Base-by-base conservation (phyloP, 139 green algal species). In the Closterium sp. region DNA sequence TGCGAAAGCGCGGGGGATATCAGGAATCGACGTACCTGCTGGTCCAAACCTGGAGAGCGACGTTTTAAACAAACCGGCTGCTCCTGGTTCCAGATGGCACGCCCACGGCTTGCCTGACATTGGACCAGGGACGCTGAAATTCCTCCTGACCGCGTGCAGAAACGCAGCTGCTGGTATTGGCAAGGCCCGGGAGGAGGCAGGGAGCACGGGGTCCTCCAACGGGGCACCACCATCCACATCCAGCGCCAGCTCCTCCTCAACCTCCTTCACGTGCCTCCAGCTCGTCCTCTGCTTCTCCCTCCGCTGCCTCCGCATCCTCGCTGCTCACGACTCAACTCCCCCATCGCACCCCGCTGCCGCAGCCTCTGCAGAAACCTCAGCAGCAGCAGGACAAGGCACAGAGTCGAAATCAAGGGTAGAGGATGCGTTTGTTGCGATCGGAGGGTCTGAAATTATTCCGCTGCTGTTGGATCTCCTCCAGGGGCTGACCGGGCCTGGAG, bases 401-500 rank as follows among this genome's bases (percentile, higher is more conserved):
- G 83, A 86, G 2, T 19, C 83, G 0, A 33, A 32, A 34, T 32
- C 83, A 86, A 21, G 2, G 30, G 83, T 23, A 0, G 83, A 86
- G 83, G 83, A 32, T 34, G 83, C 83, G 1, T 32, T 33, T 86
- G 83, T 86, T 86, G 83, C 28, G 30, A 33, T 33, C 55, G 55
- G 55, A 76, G 55, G 30, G 28, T 33, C 83, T 0, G 83, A 86
- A 19, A 86, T 34, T 3, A 34, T 32, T 7, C 30, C n/a, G 7
- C n/a, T 86, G 30, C 83, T 86, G 83, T 28, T 32, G 83, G 30
- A 33, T 33, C n/a, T 33, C 90, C 90, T 64, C 21, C 30, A 32
- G 92, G 89, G 21, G 91, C 87, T 81, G 7, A 91, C 4, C 36
- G 2, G 31, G 92, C 91, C 43, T 31, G 91, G 34, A 84, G 94